Conservation (phyloP, 176 grass and related monocot species). For the Melocanna baccifera region DNA sequence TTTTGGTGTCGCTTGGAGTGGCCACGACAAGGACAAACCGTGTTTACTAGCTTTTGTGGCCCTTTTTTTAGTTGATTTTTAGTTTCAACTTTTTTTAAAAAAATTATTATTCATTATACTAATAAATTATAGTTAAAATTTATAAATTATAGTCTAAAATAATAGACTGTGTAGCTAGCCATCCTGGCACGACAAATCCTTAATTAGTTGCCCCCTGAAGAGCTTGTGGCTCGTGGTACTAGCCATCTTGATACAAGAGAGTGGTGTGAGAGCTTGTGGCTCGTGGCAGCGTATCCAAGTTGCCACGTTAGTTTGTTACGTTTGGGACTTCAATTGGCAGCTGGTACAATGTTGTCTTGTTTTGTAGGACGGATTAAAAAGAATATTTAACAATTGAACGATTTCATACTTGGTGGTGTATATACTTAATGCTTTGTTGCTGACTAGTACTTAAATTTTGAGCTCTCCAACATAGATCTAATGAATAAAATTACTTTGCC, state of each 20-base stretch:
- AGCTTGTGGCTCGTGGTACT: too few relatives aligned
- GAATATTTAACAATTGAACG: background rate
- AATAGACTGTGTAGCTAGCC: too few relatives aligned
- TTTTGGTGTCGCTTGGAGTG: slow-evolving; percentile 38
- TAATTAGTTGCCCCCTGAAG: background rate
- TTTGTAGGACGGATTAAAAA: too few relatives aligned
- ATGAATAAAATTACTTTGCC: too few relatives aligned
- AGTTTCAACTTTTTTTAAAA: too few relatives aligned
- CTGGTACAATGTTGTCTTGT: background rate
- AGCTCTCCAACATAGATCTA: too few relatives aligned
- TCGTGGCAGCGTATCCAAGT: background rate
- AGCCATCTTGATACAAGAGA: background rate
- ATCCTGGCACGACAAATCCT: background rate
- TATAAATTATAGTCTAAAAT: too few relatives aligned
- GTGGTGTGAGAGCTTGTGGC: background rate
- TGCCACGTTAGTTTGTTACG: background rate
- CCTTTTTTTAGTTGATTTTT: too few relatives aligned
- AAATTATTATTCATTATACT: too few relatives aligned
- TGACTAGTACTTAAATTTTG: too few relatives aligned
- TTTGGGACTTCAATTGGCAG: background rate
- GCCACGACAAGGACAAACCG: slow-evolving; percentile 49
- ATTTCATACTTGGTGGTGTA: background rate
- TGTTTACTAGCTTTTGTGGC: slow-evolving; percentile 17
- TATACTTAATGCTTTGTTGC: too few relatives aligned
- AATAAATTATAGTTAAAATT: too few relatives aligned